Conservation (phyloP, 345 rosid genomes). For the Eucalyptus sp. region DNA sequence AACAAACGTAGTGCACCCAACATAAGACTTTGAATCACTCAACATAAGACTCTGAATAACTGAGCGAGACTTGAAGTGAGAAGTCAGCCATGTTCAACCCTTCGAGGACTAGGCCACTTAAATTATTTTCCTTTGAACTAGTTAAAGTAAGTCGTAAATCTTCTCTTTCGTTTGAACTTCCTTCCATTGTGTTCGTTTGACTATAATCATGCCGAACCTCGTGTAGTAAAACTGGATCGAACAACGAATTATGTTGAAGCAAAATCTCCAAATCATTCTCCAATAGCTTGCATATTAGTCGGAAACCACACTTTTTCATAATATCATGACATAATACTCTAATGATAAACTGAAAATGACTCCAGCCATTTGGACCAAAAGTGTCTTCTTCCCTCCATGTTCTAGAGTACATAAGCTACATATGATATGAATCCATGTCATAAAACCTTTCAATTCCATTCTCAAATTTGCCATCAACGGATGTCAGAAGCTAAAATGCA, state of each 20-base stretch:
- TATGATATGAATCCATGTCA: neutral
- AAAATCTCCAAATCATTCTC: neutral
- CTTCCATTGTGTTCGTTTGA: neutral
- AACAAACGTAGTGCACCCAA: too few relatives aligned
- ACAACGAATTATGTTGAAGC: neutral
- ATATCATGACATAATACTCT: neutral
- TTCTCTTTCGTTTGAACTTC: neutral
- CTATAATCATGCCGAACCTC: neutral
- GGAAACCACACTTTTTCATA: neutral
- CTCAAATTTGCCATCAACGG: neutral
- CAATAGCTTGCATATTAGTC: neutral
- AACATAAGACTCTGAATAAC: too few relatives aligned
- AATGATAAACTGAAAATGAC: neutral
- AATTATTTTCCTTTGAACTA: neutral
- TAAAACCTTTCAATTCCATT: too few relatives aligned
- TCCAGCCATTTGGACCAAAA: neutral
- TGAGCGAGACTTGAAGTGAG: neutral
- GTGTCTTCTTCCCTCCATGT: neutral
- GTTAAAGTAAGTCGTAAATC: neutral
- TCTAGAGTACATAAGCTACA: neutral
- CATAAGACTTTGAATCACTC: too few relatives aligned
- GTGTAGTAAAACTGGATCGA: neutral
- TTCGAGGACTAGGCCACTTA: neutral
- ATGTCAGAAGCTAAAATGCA: neutral
- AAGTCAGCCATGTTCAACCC: neutral